Conservation (phyloP, 2,329 filamentous ascomycete genomes). For the Graphilbum ipis-grandicollis region DNA sequence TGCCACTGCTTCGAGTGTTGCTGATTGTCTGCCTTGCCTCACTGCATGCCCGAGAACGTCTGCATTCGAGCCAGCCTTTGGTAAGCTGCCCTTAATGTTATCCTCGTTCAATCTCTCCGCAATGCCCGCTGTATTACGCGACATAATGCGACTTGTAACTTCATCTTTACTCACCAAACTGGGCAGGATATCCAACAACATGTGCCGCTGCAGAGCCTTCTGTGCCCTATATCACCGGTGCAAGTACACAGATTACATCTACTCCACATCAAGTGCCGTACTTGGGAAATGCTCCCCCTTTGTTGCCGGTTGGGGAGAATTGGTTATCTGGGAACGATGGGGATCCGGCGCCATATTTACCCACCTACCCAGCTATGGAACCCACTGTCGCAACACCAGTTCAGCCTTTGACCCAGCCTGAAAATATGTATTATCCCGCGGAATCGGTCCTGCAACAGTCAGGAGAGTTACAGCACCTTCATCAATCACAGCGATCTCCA, state of each 20-base stretch:
- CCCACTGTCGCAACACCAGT: background rate
- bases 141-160: too few species aligned
- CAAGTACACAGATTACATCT: too few species aligned
- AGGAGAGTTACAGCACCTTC: background rate
- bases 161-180: too few species aligned
- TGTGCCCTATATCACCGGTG: background rate
- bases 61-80: background rate
- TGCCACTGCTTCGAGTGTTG: constrained; percentile 1
- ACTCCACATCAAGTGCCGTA: background rate
- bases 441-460: too few species aligned
- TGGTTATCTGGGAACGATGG: background rate
- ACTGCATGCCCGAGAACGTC: background rate
- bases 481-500: background rate
- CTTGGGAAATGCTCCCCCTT: background rate
- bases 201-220: too few species aligned
- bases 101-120: too few species aligned
- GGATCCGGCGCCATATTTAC: background rate
- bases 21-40: constrained; percentile 3
- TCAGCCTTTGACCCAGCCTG: background rate
- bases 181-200: too few species aligned
- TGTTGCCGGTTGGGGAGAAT: background rate
- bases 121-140: too few species aligned
- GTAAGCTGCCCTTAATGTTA: too few species aligned
- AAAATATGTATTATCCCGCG: background rate
- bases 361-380: background rate